Evolutionary conservation across 768 basidiomycete genomes (phyloP).

Genomic region (Hysterangium stoloniferum): DNA sequence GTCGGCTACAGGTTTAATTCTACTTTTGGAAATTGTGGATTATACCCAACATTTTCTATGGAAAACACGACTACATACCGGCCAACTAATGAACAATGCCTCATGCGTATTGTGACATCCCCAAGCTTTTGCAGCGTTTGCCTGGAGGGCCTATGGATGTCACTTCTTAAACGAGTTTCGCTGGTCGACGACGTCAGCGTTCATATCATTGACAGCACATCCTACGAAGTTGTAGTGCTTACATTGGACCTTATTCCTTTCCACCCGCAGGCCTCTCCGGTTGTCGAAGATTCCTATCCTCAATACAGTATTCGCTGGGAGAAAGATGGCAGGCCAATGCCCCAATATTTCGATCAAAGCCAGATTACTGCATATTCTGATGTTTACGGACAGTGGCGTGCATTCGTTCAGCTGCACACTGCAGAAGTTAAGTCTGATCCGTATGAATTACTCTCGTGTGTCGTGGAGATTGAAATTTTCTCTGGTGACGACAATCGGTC

Average conservation of each 20-base stretch:
- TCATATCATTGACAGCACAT: slow-evolving; percentile 30
- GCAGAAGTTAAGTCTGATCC: slow-evolving; percentile 10
- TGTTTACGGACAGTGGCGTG: slow-evolving; percentile 9
- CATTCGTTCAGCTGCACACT: slow-evolving; percentile 10
- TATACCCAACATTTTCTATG: slow-evolving; percentile 72
- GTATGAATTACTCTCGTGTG: slow-evolving; percentile 3
- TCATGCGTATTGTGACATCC: slow-evolving; percentile 66
- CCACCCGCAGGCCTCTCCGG: slow-evolving; percentile 41
- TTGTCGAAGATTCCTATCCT: slow-evolving; percentile 19
- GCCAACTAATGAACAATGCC: slow-evolving; percentile 78
- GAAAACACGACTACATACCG: slow-evolving; percentile 61
- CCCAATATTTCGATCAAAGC: slow-evolving; percentile 37
- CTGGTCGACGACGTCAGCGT: slow-evolving; percentile 48
- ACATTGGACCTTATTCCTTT: slow-evolving; percentile 51
- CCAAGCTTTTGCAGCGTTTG: slow-evolving; percentile 74
- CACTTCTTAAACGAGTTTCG: slow-evolving; percentile 48
- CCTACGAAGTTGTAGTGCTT: slow-evolving; percentile 18
- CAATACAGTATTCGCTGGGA: slow-evolving; percentile 55
- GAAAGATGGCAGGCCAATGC: slow-evolving; percentile 38
- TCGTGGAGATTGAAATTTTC: not conserved
- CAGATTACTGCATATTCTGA: not conserved
- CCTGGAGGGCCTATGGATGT: slow-evolving; percentile 64
- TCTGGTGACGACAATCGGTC: not conserved
- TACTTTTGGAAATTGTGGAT: slow-evolving; percentile 48
- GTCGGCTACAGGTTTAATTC: slow-evolving; percentile 45